Conservation (phyloP, 2,329 filamentous ascomycete species). For the Epichloe uncinata region DNA sequence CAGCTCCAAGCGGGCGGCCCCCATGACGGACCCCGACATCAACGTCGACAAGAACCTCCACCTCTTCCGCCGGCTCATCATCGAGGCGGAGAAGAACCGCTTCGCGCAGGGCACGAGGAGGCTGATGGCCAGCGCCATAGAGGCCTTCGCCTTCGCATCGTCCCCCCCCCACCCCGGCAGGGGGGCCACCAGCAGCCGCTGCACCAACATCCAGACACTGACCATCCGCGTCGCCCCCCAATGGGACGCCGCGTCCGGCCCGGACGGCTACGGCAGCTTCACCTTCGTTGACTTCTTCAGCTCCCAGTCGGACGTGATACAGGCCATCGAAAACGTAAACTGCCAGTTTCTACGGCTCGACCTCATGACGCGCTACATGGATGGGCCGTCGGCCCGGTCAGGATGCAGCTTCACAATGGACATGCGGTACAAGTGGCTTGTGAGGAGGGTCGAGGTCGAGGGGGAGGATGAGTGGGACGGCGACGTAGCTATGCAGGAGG, state of each 20-base stretch:
- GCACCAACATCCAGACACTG: slow-evolving; percentile 25
- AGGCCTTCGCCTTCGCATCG: slow-evolving; percentile 17
- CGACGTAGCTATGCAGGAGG: slow-evolving; percentile 9
- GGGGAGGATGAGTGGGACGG: slow-evolving; percentile 9
- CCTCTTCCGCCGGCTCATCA: slow-evolving; percentile 26
- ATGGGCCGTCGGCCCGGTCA: neutral
- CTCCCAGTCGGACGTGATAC: slow-evolving; percentile 14
- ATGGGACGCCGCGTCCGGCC: slow-evolving; percentile 2
- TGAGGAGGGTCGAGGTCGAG: neutral
- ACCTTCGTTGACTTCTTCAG: slow-evolving; percentile 26
- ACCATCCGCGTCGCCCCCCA: slow-evolving; percentile 28
- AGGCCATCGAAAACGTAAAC: slow-evolving; percentile 19
- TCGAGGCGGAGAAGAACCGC: slow-evolving; percentile 31
- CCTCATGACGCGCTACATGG: slow-evolving; percentile 14
- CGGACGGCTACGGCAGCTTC: slow-evolving; percentile 9
- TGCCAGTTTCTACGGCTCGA: slow-evolving; percentile 24
- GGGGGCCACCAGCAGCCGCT: slow-evolving; percentile 3
- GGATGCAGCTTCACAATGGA: slow-evolving; percentile 8
- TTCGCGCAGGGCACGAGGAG: slow-evolving; percentile 11
- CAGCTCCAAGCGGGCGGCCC: neutral
- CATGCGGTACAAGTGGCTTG: slow-evolving; percentile 6
- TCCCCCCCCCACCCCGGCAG: neutral
- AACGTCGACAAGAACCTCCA: slow-evolving; percentile 22
- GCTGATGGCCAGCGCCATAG: slow-evolving; percentile 24
- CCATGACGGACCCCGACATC: slow-evolving; percentile 11